phyloP scores from a whole-genome alignment of 495 filamentous ascomycete species.

The Letharia lupina region DNA sequence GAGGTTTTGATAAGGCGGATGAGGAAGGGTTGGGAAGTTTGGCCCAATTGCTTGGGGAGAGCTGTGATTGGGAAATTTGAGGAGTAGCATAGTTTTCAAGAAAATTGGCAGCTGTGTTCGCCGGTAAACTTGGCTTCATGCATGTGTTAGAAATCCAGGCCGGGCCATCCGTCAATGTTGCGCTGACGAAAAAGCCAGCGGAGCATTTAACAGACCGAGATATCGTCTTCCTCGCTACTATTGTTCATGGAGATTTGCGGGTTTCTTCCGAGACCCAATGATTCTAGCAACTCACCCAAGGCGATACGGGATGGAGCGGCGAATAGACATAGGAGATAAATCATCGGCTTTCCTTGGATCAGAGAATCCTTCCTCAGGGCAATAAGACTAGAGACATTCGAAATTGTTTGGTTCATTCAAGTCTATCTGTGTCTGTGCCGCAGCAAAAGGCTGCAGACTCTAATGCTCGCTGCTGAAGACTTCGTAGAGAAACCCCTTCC shows the following conservation, averaged over 20 bases:
- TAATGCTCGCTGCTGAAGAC: neutral
- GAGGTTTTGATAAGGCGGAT: conserved; percentile 73
- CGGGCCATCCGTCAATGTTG: no score
- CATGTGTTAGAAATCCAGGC: neutral
- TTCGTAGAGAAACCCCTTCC: neutral
- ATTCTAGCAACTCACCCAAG: neutral
- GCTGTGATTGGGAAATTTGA: conserved; percentile 46
- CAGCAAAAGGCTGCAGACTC: neutral
- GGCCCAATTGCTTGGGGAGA: conserved; percentile 52
- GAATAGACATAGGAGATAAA: neutral
- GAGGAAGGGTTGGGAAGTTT: conserved; percentile 59
- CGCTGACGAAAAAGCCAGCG: neutral
- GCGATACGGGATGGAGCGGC: neutral
- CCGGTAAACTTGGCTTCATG: neutral
- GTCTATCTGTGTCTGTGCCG: neutral
- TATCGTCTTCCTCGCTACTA: neutral
- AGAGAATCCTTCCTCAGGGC: neutral
- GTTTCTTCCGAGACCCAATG: neutral
- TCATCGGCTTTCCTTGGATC: neutral
- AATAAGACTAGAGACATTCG: neutral
- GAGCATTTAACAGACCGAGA: neutral
- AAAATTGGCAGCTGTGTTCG: neutral
- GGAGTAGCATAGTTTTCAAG: neutral
- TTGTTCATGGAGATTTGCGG: neutral
- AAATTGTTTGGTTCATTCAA: neutral